Base-by-base conservation (phyloP, 2,329 filamentous ascomycete genomes). In the Xylaria arbuscula region DNA sequence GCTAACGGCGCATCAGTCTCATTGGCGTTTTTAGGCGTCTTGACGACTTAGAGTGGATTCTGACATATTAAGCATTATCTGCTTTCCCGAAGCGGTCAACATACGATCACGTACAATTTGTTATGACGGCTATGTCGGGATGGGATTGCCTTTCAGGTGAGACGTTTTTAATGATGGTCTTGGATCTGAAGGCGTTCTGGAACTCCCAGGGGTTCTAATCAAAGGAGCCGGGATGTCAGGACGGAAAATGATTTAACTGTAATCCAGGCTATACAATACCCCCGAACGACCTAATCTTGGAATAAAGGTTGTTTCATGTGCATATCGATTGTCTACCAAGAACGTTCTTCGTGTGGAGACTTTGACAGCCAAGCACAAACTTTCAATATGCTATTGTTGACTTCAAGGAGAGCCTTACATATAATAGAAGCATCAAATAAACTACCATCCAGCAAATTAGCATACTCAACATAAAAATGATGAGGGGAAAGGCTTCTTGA, bases 221-320 rank as follows among this genome's bases (percentile, higher is more conserved):
- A 54, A 55, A 38, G 57, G 55, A 24, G 22, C 24, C 11, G 42
- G 24, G 19, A n/a, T 38, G 24, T 13, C 15, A n/a, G 36, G 45
- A 51, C 47, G 47, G 28, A 13, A 54, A 57, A 48, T 47, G 56
- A 24, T 47, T 64, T 56, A 62, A 62, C 53, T 56, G 40, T 64
- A 58, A 50, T 62, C 34, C n/a, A 51, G 61, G 48, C 45, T 45
- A 70, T 64, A 45, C 55, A 56, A 70, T 66, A 66, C 62, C 54
- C 65, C 58, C 24, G 53, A 45, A 36, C 36, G 47, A 64, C 24
- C 51, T 34, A 34, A 53, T 51, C 34, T 38, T n/a, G n/a, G 56
- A 57, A 22, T 22, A 24, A 15, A 47, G 24, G 22, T 38, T 54
- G 19, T 53, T 65, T 55, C 28, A 38, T 55, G 28, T n/a, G 15